Base-by-base conservation (phyloP, 352 stramenopile species). In the Pythium insidiosum region DNA sequence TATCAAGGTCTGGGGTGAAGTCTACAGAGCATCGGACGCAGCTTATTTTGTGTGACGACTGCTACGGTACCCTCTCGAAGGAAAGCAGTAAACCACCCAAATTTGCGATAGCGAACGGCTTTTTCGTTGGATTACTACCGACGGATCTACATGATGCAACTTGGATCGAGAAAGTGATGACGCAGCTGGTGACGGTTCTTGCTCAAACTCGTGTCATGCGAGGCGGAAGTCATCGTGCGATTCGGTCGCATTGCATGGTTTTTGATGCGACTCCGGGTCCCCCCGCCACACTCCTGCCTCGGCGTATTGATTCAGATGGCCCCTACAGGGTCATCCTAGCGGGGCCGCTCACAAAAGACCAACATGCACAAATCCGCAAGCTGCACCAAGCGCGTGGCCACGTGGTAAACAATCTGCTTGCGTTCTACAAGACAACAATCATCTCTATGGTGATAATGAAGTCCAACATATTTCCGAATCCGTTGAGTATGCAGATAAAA, bases 181-280 rank as follows among this genome's bases (percentile, higher is more conserved):
- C 44, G 1, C 43, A 59, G 30, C 15, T 26, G 1, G 39, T 55
- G 0, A 46, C 48, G 12, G 49, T 56, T 24, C 25, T 63, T 4
- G 55, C 43, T 4, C 38, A 58, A 2, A 56, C 48, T 0, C 26
- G 55, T 1, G 44, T 63, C 1, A 58, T 63, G 48, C 26, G 48
- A 5, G 55, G 55, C 6, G 51, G 51, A 3, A n/a, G 21, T 1
- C 43, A 63, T 20, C 43, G 43, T 7, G n/a, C 39, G 3, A 58
- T 63, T 6, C 43, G 48, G 0, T 63, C 55, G 2, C 55, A 63
- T 28, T 63, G 55, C 19, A 37, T 58, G 26, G 33, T 44, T 2
- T 58, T 56, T 33, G 54, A 63, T 15, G 39, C 48, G 5, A 63
- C 48, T 1, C 44, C 49, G 6, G 50, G 50, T 1, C 45, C 50